Conservation (phyloP, 2,329 filamentous ascomycete genomes). For the Hirsutella rhossiliensis region DNA sequence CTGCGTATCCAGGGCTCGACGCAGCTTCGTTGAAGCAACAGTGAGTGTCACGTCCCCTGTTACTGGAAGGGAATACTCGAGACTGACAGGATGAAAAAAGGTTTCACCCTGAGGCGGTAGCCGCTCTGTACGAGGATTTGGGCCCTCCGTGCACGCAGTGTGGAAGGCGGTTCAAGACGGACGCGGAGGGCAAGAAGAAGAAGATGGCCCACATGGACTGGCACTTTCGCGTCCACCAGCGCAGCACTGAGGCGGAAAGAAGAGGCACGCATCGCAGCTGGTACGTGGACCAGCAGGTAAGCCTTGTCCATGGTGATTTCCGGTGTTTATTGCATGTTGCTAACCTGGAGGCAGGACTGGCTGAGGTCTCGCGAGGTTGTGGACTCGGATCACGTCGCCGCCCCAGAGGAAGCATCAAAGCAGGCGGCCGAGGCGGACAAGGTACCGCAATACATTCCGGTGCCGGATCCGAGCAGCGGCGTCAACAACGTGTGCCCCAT, state of each 20-base stretch:
- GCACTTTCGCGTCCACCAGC: slow-evolving; percentile 91
- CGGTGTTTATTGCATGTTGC: background rate
- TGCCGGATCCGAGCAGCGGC: slow-evolving; percentile 65
- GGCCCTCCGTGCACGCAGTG: slow-evolving; percentile 87
- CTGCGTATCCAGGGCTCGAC: slow-evolving; percentile 39
- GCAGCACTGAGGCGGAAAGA: slow-evolving; percentile 75
- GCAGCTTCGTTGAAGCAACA: slow-evolving; percentile 57
- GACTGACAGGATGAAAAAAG: slow-evolving; percentile 26
- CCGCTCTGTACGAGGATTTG: slow-evolving; percentile 65
- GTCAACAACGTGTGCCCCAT: slow-evolving; percentile 79
- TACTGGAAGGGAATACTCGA: no score
- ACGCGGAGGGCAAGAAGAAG: slow-evolving; percentile 66
- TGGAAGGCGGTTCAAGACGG: slow-evolving; percentile 71
- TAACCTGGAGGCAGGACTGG: slow-evolving; percentile 57
- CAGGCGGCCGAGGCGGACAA: slow-evolving; percentile 24
- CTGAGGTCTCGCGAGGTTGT: slow-evolving; percentile 71
- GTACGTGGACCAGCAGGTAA: slow-evolving; percentile 81
- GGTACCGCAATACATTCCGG: slow-evolving; percentile 60
- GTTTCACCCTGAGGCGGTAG: slow-evolving; percentile 62
- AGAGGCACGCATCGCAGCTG: slow-evolving; percentile 84
- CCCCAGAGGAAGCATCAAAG: slow-evolving; percentile 18
- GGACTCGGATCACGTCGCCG: slow-evolving; percentile 43
- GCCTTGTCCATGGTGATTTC: slow-evolving; percentile 12
- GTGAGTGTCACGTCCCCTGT: slow-evolving; percentile 32
- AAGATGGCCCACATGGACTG: slow-evolving; percentile 94